Evolutionary conservation across 345 rosid genomes (phyloP).

Genomic region (Anacardium occidentale): DNA sequence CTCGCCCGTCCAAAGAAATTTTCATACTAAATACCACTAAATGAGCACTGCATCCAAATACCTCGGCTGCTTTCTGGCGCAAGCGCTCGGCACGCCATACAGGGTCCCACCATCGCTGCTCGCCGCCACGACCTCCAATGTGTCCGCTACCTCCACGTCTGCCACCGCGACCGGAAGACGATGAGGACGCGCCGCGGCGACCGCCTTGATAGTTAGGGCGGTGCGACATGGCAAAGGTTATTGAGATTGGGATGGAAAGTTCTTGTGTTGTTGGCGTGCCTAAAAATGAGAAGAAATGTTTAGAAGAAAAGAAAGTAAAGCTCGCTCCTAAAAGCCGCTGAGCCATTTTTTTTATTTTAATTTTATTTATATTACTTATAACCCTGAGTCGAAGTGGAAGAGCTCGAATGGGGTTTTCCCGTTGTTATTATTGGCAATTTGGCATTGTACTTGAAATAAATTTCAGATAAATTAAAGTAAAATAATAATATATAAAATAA

Average conservation of each 20-base stretch:
- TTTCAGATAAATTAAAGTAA: no score
- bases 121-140: constrained; percentile 53
- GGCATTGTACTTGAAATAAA: no score
- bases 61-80: constrained; percentile 75
- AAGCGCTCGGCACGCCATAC: constrained; percentile 96
- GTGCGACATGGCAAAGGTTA: constrained; percentile 42
- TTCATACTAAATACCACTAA: no score
- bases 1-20: no score
- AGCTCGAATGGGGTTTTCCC: no score
- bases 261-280: constrained; percentile 3
- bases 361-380: neutral
- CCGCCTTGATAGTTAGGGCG: constrained; percentile 63
- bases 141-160: constrained; percentile 44
- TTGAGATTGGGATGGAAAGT: constrained; percentile 10
- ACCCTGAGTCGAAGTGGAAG: no score
- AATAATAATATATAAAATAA: no score
- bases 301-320: constrained; percentile 12
- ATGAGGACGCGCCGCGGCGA: constrained; percentile 47
- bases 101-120: constrained; percentile 99
- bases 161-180: constrained; percentile 31
- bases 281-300: neutral
- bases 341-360: constrained; percentile 13
- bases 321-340: constrained; percentile 11
- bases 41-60: constrained; percentile 10
- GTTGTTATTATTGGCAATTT: no score